Percentiles rank a stretch among this genome's conserved stretches.
Evolutionary conservation across 148 eudicot species (phyloP).

Genomic region (Spergularia bocconei): DNA sequence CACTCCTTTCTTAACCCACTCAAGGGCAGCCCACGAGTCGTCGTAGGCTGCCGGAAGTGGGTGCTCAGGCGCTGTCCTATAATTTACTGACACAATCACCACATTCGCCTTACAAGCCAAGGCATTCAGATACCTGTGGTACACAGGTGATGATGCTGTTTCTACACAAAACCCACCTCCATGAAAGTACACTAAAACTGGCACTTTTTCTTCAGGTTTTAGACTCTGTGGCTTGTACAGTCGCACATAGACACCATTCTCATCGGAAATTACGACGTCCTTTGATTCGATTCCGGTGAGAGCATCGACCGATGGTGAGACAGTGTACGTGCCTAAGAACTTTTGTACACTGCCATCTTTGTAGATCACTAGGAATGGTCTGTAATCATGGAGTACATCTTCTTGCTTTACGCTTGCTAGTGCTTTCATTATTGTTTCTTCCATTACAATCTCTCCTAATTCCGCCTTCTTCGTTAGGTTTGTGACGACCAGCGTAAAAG

Average conservation of each 20-base stretch:
- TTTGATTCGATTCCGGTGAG: constrained; percentile 37
- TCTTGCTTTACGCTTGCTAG: constrained; percentile 18
- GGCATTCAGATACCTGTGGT: constrained; percentile 22
- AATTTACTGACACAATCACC: constrained; percentile 38
- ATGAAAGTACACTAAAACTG: constrained; percentile 31
- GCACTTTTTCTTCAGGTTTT: constrained; percentile 10
- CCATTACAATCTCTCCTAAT: not conserved
- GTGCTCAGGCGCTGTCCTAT: constrained; percentile 49
- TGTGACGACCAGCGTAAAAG: too few relatives aligned
- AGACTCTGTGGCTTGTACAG: constrained; percentile 33
- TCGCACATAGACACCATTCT: constrained; percentile 25
- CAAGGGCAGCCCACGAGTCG: constrained; percentile 36
- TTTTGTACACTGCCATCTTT: constrained; percentile 41
- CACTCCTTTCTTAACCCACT: constrained; percentile 26
- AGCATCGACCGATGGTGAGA: constrained; percentile 32
- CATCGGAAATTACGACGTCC: constrained; percentile 32
- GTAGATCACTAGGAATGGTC: constrained; percentile 36
- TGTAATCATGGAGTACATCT: constrained; percentile 24
- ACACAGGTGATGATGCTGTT: constrained; percentile 24
- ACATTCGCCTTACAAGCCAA: constrained; percentile 28
- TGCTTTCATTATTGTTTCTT: constrained; percentile 14
- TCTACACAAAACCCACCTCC: constrained; percentile 38
- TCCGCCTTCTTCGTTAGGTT: not conserved
- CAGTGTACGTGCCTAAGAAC: constrained; percentile 20
- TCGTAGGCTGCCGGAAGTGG: constrained; percentile 35